Percentiles rank a stretch among this genome's conserved stretches.
These are phyloP conservation scores for Marasmius oreades DNA, from an alignment of 1,284 basidiomycete species.

Conservation along the genomic window DNA sequence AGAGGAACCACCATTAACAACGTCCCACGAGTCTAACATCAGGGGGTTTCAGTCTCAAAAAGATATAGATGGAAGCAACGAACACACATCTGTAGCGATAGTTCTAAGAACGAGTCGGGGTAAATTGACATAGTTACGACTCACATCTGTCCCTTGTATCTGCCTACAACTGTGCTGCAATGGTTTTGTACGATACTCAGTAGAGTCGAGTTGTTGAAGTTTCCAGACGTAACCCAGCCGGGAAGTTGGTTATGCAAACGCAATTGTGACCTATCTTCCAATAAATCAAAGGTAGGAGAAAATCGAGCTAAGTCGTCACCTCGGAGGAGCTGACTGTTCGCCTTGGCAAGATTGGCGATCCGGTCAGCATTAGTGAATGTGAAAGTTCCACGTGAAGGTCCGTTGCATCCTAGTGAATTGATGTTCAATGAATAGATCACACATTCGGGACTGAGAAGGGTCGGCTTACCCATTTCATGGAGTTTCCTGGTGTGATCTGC, in stretches of 20 bases:
- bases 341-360: constrained; percentile 43
- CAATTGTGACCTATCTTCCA: constrained; percentile 39
- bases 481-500: constrained; percentile 38
- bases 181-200: constrained; percentile 43
- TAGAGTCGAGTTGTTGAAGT: constrained; percentile 40
- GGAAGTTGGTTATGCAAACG: constrained; percentile 55
- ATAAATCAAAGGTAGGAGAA: background rate
- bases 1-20: constrained; percentile 33
- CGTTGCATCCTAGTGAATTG: constrained; percentile 43
- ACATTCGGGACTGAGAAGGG: background rate
- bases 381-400: constrained; percentile 45
- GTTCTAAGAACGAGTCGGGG: background rate
- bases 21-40: constrained; percentile 28
- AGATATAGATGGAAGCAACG: background rate
- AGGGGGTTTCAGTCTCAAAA: background rate
- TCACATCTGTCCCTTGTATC: constrained; percentile 49
- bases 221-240: constrained; percentile 43
- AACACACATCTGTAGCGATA: constrained; percentile 21
- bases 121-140: constrained; percentile 22
- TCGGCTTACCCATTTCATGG: constrained; percentile 40
- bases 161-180: constrained; percentile 42
- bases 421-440: background rate
- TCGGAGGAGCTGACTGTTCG: constrained; percentile 39
- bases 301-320: constrained; percentile 22
- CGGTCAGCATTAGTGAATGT: constrained; percentile 43